A percentile compares a stretch with the other conserved stretches of the same genome.
Evolutionary conservation across 2,329 filamentous ascomycete species (phyloP).

Genomic region (Monilinia fructigena): DNA sequence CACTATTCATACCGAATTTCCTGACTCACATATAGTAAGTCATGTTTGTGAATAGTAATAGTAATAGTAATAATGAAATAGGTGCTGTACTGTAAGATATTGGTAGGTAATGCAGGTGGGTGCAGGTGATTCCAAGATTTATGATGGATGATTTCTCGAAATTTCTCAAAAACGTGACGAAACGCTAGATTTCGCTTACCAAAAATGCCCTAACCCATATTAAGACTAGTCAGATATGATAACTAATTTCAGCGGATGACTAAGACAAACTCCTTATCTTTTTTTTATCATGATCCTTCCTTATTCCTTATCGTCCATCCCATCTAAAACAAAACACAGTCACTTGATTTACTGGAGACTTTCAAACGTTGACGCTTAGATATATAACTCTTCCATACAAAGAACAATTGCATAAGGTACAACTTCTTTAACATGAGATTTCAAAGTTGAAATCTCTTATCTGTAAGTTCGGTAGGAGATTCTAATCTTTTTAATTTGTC

Average conservation of each 20-base stretch:
- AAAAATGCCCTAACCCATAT: neutral
- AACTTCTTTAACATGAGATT: neutral
- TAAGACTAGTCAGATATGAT: neutral
- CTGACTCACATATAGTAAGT: too few species aligned
- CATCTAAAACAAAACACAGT: too few species aligned
- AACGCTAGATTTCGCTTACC: neutral
- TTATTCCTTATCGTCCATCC: too few species aligned
- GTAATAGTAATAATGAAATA: too few species aligned
- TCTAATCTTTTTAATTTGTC: neutral
- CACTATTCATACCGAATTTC: too few species aligned
- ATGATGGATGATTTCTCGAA: neutral
- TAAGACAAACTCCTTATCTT: constrained; percentile 15
- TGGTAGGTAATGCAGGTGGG: neutral
- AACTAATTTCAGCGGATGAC: neutral
- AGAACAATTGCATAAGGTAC: constrained; percentile 3
- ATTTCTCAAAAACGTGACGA: neutral
- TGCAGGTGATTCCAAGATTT: neutral
- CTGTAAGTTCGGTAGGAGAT: neutral
- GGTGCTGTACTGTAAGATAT: neutral
- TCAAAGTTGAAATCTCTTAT: neutral
- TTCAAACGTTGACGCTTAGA: neutral
- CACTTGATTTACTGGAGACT: too few species aligned
- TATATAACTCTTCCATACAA: constrained; percentile 13
- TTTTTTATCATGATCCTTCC: neutral
- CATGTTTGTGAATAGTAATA: too few species aligned